Conservation (phyloP, 441 rosid species). For the Populus hybrid region DNA sequence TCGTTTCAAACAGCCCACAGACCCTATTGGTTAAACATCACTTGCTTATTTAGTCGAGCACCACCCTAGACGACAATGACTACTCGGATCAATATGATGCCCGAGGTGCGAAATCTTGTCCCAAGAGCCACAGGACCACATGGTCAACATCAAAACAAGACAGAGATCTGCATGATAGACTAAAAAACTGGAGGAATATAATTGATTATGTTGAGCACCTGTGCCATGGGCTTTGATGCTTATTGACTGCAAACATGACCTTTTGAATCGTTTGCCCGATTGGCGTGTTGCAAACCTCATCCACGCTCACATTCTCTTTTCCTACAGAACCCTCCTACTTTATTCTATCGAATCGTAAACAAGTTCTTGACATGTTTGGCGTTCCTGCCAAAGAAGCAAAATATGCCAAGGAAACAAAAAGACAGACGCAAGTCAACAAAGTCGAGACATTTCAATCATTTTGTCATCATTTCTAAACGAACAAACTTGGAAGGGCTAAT, state of each 20-base stretch:
- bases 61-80: not conserved
- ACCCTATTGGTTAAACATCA: not conserved
- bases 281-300: constrained; percentile 3
- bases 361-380: constrained; percentile 5
- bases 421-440: constrained; percentile 35
- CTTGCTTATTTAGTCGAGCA: not conserved
- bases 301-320: constrained; percentile 2
- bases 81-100: not conserved
- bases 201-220: not conserved
- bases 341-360: not conserved
- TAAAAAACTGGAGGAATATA: not conserved
- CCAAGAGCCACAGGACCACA: constrained; percentile 7
- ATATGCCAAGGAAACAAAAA: constrained; percentile 16
- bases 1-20: no score
- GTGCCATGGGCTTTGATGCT: constrained; percentile 12
- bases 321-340: not conserved
- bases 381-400: constrained; percentile 5
- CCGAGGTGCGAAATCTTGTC: no score
- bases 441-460: constrained; percentile 31
- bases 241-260: constrained; percentile 21
- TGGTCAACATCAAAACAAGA: not conserved
- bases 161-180: not conserved
- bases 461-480: constrained; percentile 25
- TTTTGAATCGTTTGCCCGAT: constrained; percentile 7
- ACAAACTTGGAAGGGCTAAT: constrained; percentile 19